Evolutionary conservation across 495 filamentous ascomycete species (phyloP).

Genomic region (Hyphodiscus hymeniophilus): DNA sequence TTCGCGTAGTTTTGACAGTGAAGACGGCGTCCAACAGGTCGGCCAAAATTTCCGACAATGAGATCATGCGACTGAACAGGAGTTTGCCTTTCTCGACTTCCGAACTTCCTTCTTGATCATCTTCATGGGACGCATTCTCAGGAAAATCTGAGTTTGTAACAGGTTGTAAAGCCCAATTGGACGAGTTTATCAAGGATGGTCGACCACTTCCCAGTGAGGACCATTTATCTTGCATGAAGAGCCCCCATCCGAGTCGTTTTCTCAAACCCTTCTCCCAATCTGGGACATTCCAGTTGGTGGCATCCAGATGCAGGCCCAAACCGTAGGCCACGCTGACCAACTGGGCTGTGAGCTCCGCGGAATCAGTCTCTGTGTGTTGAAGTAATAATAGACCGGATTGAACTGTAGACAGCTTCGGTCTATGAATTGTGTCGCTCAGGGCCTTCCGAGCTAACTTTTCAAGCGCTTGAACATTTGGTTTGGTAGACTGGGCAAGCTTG

Average conservation of each 20-base stretch:
- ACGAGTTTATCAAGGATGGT: conserved; percentile 67
- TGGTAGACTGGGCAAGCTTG: conserved; percentile 50
- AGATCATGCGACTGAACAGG: conserved; percentile 65
- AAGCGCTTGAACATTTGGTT: conserved; percentile 67
- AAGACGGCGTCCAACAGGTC: conserved; percentile 76
- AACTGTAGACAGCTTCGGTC: conserved; percentile 85
- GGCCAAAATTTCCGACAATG: conserved; percentile 63
- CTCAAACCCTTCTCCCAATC: conserved; percentile 76
- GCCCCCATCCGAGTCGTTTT: conserved; percentile 78
- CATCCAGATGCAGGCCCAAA: conserved; percentile 80
- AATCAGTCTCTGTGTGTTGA: conserved; percentile 77
- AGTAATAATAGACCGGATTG: conserved; percentile 88
- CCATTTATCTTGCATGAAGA: conserved; percentile 94
- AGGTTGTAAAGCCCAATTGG: conserved; percentile 73
- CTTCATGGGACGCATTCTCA: conserved; percentile 47
- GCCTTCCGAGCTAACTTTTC: conserved; percentile 69
- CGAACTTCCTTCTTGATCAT: conserved; percentile 48
- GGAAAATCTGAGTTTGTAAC: conserved; percentile 64
- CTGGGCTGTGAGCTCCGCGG: conserved; percentile 79
- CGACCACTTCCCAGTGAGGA: conserved; percentile 74
- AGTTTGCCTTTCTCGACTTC: conserved; percentile 61
- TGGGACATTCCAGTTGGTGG: conserved; percentile 75
- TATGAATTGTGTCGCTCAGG: conserved; percentile 65
- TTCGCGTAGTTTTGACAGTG: conserved; percentile 51
- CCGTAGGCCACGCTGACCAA: conserved; percentile 71